Evolutionary conservation across 1,139 yeast genomes (phyloP).

Genomic region (Diutina pseudorugosa): DNA sequence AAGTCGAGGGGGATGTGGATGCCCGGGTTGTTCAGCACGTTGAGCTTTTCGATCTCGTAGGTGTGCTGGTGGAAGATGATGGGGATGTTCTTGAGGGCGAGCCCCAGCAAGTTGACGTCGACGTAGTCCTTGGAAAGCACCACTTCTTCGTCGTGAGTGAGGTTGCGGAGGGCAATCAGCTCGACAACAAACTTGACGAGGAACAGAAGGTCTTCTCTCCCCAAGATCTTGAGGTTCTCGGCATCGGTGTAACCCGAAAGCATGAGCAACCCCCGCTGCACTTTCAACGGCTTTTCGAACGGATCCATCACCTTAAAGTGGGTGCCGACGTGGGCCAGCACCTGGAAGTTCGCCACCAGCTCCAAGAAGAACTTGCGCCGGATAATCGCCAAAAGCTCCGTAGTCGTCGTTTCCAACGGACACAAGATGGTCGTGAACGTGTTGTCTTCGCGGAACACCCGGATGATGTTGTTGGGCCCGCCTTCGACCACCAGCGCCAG

Average conservation of each 20-base stretch:
- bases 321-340: conserved; percentile 73
- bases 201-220: conserved; percentile 79
- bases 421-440: conserved; percentile 74
- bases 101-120: conserved; percentile 61
- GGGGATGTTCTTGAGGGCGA: conserved; percentile 77
- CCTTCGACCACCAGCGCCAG: conserved; percentile 5
- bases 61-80: conserved; percentile 74
- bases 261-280: conserved; percentile 62
- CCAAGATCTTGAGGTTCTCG: conserved; percentile 68
- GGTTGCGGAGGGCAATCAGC: conserved; percentile 55
- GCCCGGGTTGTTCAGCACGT: conserved; percentile 81
- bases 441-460: conserved; percentile 70
- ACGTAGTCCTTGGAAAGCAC: conserved; percentile 54
- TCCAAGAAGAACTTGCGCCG: conserved; percentile 70
- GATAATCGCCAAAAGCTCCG: conserved; percentile 55
- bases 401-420: conserved; percentile 65
- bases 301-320: conserved; percentile 62
- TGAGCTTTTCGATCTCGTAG: conserved; percentile 67
- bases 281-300: conserved; percentile 65
- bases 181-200: conserved; percentile 78
- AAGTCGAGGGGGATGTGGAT: conserved; percentile 76
- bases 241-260: conserved; percentile 71
- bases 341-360: conserved; percentile 59
- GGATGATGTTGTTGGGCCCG: conserved; percentile 39
- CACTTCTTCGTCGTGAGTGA: conserved; percentile 57